phyloP scores from a whole-genome alignment of 1,284 basidiomycete species.

The Trametes hirsuta region DNA sequence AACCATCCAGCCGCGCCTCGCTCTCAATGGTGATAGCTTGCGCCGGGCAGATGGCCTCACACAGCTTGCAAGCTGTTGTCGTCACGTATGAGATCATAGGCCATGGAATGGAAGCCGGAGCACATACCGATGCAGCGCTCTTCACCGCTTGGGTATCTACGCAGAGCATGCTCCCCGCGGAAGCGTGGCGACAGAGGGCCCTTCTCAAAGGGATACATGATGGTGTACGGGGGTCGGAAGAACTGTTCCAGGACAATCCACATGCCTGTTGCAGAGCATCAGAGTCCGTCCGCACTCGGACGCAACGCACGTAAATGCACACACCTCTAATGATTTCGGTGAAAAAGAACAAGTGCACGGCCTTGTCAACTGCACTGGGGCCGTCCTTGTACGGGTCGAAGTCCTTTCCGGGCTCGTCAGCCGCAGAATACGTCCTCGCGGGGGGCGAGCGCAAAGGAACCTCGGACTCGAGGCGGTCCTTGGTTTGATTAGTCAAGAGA shows the following conservation, averaged over 20 bases:
- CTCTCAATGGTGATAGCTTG: slow-evolving; percentile 99
- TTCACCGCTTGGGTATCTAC: slow-evolving; percentile 97
- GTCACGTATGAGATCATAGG: slow-evolving; percentile 16
- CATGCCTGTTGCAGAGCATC: slow-evolving; percentile 69
- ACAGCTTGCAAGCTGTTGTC: slow-evolving; percentile 91
- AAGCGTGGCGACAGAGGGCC: slow-evolving; percentile 97
- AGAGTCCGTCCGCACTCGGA: slow-evolving; percentile 7
- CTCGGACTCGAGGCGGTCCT: slow-evolving; percentile 15
- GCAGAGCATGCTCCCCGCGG: slow-evolving; percentile 98
- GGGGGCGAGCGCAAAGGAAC: slow-evolving; percentile 33
- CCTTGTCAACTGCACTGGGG: slow-evolving; percentile 93
- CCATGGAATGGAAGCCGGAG: slow-evolving; percentile 1
- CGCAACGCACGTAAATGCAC: slow-evolving; percentile 22
- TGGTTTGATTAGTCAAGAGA: slow-evolving; percentile 12
- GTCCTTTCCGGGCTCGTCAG: slow-evolving; percentile 53
- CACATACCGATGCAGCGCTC: slow-evolving; percentile 95
- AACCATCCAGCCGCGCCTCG: slow-evolving; percentile 94
- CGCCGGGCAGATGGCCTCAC: slow-evolving; percentile 99
- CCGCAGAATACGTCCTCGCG: slow-evolving; percentile 41
- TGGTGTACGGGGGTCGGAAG: slow-evolving; percentile 97
- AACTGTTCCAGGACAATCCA: slow-evolving; percentile 99
- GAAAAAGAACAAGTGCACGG: slow-evolving; percentile 96
- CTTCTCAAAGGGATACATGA: slow-evolving; percentile 98
- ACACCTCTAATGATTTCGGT: slow-evolving; percentile 96
- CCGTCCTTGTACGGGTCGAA: slow-evolving; percentile 75